Percentiles rank a stretch among this genome's conserved stretches.
These are phyloP conservation scores for Serendipita sp. DNA, from an alignment of 768 basidiomycete genomes.

Conservation along the genomic window DNA sequence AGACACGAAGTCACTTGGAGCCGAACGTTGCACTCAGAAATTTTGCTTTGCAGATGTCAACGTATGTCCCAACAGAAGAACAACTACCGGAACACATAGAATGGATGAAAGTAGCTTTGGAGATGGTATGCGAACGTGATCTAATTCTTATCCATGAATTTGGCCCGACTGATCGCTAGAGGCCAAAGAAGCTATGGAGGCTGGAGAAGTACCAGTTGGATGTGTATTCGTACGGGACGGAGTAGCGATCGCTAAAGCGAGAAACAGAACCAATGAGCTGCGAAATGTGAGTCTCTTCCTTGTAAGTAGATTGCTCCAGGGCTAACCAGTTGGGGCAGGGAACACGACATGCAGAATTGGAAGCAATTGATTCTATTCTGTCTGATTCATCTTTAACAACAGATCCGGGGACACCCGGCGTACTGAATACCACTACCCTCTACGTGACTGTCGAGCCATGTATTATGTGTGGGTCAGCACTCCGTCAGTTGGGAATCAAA, in stretches of 20 bases:
- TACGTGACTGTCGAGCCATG: constrained; percentile 99
- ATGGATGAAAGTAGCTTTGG: constrained; percentile 76
- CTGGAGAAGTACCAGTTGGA: constrained; percentile 88
- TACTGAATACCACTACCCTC: constrained; percentile 62
- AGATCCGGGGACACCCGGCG: constrained; percentile 29
- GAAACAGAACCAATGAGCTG: constrained; percentile 90
- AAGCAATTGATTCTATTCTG: constrained; percentile 83
- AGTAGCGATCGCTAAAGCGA: constrained; percentile 63
- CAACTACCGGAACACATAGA: constrained; percentile 23
- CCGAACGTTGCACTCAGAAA: neutral
- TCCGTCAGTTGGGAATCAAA: constrained; percentile 83
- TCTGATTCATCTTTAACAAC: constrained; percentile 44
- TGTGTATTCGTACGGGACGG: constrained; percentile 81
- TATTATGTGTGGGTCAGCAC: constrained; percentile 95
- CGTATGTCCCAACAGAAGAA: constrained; percentile 21
- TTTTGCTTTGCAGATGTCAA: constrained; percentile 6
- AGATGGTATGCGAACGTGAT: constrained; percentile 37
- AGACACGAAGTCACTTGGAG: neutral
- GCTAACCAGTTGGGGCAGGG: constrained; percentile 34
- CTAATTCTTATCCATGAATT: neutral
- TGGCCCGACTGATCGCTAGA: constrained; percentile 16
- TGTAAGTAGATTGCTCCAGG: neutral
- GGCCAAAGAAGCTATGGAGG: constrained; percentile 75
- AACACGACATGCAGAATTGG: constrained; percentile 92
- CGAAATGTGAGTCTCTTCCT: constrained; percentile 49